Base-by-base conservation (phyloP, 805 yeast species). In the Candida gorgasii region DNA sequence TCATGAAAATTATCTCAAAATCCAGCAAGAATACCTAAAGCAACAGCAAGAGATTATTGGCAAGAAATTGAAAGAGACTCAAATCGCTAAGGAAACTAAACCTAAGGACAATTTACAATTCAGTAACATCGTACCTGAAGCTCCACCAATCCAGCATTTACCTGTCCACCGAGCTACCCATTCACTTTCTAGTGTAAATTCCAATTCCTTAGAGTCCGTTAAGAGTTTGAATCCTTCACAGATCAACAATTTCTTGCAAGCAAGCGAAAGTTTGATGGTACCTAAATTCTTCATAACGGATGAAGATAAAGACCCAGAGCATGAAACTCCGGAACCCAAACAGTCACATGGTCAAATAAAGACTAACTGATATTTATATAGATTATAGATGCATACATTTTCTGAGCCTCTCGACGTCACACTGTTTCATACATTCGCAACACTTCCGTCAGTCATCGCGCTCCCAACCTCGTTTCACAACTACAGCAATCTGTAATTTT, bases 1-100 rank as follows among this genome's bases (percentile, higher is more conserved):
- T 46, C 75, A 67, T 48, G 67, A 68, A 30, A 45, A 53, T 20
- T 69, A 67, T 46, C 54, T 69, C 35, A 57, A 58, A 44, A 53
- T 65, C 35, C 76, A 70, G 46, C 61, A 63, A 44, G 66, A 67
- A 48, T 56, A 61, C 27, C 54, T 70, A 50, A 54, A 53, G 32
- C 69, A 66, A 48, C 75, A 69, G 44, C 67, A 62, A 46, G 60
- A 60, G 28, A 47, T 65, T 27, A 47, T 67, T 42, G 55, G 36
- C 15, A 18, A 35, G 26, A 49, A 47, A 17, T 45, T 43, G 24
- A 37, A 43, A 18, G 35, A 43, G 19, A 36, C 45, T 13, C 31
- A 36, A 31, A 14, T 42, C 7, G 39, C 33, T 14, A 40, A 22
- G 15, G 42, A 39, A 27, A 18, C 28, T 22, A 33, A 19, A 12